These are phyloP conservation scores for Capsicum rhomboideum DNA, from an alignment of 257 asterid species.

Conservation along the genomic window DNA sequence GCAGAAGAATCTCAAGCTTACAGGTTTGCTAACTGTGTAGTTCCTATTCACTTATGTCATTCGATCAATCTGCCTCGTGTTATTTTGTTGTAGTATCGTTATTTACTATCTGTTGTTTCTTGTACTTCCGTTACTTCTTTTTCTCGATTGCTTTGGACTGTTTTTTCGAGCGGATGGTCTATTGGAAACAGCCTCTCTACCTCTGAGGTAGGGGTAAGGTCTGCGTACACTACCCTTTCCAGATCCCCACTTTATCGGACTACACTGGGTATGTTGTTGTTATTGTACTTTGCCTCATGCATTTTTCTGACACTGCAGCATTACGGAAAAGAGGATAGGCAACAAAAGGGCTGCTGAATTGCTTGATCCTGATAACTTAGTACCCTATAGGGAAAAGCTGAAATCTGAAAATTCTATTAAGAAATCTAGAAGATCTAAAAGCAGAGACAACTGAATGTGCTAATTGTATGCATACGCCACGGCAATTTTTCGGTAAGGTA, in stretches of 20 bases:
- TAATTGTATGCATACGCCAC: neutral
- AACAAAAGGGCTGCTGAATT: neutral
- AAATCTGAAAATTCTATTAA: neutral
- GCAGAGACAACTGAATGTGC: neutral
- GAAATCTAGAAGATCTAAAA: neutral
- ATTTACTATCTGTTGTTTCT: too few relatives aligned
- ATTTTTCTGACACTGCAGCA: neutral
- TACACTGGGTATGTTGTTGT: too few relatives aligned
- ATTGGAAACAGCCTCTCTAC: too few relatives aligned
- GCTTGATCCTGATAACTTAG: neutral
- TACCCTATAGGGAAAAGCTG: neutral
- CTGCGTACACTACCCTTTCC: too few relatives aligned
- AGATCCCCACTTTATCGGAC: too few relatives aligned
- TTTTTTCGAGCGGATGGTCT: too few relatives aligned
- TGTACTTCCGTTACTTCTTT: too few relatives aligned
- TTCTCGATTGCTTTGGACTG: too few relatives aligned
- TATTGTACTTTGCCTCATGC: too few relatives aligned
- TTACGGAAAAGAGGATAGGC: neutral
- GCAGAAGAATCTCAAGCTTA: slow-evolving; percentile 44
- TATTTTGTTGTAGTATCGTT: too few relatives aligned
- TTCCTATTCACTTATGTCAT: neutral
- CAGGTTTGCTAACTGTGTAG: slow-evolving; percentile 30
- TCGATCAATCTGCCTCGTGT: neutral
- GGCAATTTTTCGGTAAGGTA: neutral
- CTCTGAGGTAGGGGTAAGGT: too few relatives aligned